Conservation (phyloP, 2,329 filamentous ascomycete species). For the Coleophoma eucalyptorum region DNA sequence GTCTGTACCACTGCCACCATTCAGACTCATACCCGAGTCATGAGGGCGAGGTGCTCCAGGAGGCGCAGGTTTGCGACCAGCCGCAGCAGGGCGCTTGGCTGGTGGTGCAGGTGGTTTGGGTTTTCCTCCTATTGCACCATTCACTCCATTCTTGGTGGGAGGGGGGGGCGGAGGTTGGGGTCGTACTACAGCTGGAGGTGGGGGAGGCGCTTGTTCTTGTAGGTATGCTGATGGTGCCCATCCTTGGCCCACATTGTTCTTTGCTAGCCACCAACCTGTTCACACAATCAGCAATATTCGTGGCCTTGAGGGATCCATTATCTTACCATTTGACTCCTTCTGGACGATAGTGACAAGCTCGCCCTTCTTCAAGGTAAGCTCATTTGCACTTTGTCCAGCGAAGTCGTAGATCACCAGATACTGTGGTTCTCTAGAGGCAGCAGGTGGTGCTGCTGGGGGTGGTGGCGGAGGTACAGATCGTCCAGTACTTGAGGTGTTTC, state of each 20-base stretch:
- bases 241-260: constrained; percentile 68
- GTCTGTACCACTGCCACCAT: constrained; percentile 46
- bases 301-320: not conserved
- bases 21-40: constrained; percentile 65
- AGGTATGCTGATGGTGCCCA: constrained; percentile 96
- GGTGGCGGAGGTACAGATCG: constrained; percentile 47
- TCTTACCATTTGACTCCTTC: constrained; percentile 90
- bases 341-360: constrained; percentile 87
- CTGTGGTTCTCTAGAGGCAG: constrained; percentile 68
- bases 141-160: constrained; percentile 30
- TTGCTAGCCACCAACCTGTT: constrained; percentile 93
- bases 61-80: constrained; percentile 65
- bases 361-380: constrained; percentile 75
- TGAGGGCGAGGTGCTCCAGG: constrained; percentile 54
- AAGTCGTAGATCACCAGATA: constrained; percentile 95
- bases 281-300: constrained; percentile 27
- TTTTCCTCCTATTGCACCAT: constrained; percentile 31
- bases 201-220: constrained; percentile 68
- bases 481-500: constrained; percentile 50
- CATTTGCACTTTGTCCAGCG: constrained; percentile 76
- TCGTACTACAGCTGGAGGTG: constrained; percentile 45
- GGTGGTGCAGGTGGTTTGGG: constrained; percentile 41
- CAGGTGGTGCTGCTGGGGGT: constrained; percentile 62
- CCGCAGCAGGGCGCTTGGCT: constrained; percentile 65
- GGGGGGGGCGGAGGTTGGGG: constrained; percentile 58